A percentile compares a stretch with the other conserved stretches of the same genome.
Conservation (phyloP, 805 yeast species). For the Myxozyma mucilagina region DNA sequence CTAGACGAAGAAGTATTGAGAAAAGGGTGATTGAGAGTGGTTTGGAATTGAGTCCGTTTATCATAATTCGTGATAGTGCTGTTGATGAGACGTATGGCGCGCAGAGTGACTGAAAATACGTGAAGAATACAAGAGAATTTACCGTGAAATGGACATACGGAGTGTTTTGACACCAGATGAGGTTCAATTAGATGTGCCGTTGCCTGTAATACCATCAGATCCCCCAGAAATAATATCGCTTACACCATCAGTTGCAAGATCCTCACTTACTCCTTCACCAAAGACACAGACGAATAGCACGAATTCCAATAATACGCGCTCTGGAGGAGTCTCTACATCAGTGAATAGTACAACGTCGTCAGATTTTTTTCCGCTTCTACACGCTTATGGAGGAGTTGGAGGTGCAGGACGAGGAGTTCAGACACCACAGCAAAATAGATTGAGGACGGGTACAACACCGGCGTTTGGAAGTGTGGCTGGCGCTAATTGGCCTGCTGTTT, state of each 20-base stretch:
- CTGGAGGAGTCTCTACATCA: background rate
- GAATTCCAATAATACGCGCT: background rate
- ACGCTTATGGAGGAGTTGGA: slow-evolving; percentile 5
- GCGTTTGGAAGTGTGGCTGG: slow-evolving; percentile 14
- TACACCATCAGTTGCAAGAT: slow-evolving; percentile 5
- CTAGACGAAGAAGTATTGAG: too few species aligned
- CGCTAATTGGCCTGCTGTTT: slow-evolving; percentile 21
- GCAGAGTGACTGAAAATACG: background rate
- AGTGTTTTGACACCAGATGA: slow-evolving; percentile 2
- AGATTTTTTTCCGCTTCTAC: slow-evolving; percentile 11
- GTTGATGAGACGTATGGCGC: background rate
- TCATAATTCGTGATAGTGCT: too few species aligned
- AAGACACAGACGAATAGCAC: background rate
- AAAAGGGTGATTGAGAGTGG: too few species aligned
- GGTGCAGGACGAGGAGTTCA: background rate
- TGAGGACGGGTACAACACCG: slow-evolving; percentile 3
- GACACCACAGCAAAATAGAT: background rate
- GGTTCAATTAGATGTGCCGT: background rate
- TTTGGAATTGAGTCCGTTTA: too few species aligned
- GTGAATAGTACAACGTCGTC: background rate
- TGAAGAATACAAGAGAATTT: background rate
- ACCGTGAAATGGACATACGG: background rate
- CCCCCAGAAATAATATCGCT: slow-evolving; percentile 12
- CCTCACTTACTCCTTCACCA: background rate
- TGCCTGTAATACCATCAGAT: background rate